phyloP scores from a whole-genome alignment of 2,329 filamentous ascomycete species.

The Cladophialophora exuberans region DNA sequence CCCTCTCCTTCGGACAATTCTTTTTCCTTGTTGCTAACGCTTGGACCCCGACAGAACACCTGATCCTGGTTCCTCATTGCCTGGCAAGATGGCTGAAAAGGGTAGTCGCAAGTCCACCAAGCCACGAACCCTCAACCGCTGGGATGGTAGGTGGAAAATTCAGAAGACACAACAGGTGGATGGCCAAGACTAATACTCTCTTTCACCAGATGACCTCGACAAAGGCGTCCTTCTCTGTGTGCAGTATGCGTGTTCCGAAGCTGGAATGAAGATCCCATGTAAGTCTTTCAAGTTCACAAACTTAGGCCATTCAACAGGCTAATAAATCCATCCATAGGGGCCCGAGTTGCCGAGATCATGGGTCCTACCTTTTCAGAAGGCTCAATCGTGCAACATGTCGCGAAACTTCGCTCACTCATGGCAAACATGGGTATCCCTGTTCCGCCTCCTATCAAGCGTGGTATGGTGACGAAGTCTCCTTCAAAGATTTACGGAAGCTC shows the following conservation, averaged over 20 bases:
- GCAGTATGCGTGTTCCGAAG: constrained; percentile 45
- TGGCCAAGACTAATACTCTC: constrained; percentile 5
- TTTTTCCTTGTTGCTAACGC: background rate
- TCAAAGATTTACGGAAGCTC: constrained; percentile 29
- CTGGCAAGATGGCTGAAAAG: constrained; percentile 18
- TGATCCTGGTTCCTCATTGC: background rate
- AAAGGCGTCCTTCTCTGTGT: constrained; percentile 47
- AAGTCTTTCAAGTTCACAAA: constrained; percentile 11
- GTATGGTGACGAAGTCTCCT: constrained; percentile 32
- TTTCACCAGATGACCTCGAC: constrained; percentile 46
- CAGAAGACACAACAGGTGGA: background rate
- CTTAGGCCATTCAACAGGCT: background rate
- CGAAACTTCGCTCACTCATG: constrained; percentile 47
- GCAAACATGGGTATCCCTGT: constrained; percentile 36
- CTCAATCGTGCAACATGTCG: constrained; percentile 51
- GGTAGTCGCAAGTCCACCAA: constrained; percentile 35
- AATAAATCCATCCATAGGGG: constrained; percentile 28
- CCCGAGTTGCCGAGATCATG: constrained; percentile 44
- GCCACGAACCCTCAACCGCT: constrained; percentile 44
- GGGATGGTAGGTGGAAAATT: constrained; percentile 43
- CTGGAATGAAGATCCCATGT: constrained; percentile 48
- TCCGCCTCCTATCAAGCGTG: constrained; percentile 46
- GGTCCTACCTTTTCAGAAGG: constrained; percentile 46
- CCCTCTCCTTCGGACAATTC: background rate
- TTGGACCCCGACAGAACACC: background rate